Evolutionary conservation across 1,284 basidiomycete genomes (phyloP), one percentile per base, ranked within the genome.

Genomic region (Ceratobasidium sp.): DNA sequence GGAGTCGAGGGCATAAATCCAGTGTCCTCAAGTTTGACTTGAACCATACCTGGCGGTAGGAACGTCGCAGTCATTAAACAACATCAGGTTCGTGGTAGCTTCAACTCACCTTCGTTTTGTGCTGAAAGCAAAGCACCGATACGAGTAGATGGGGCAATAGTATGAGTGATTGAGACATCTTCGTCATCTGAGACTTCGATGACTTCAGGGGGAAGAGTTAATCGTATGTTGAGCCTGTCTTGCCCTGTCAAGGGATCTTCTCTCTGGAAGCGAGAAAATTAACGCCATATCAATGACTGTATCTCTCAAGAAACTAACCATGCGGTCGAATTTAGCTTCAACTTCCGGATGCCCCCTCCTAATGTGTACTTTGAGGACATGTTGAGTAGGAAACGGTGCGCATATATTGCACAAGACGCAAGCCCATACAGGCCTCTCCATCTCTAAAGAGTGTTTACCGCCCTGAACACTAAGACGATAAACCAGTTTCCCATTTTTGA

Each of bases 341-440:
- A 57, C 65, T 16, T 57, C 36, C 5, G 53, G 65, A 34, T 69
- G 65, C 9, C 52, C 65, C 10, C 65, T 52, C 26, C 52, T 23
- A 23, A 57, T 26, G 30, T 69, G 65, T 18, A 58, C 65, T 46
- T 53, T 52, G 3, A 69, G 53, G 1, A 69, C 32, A 16, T 69
- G 65, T 43, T 32, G 53, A 14, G 52, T 58, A 10, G 65, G 65
- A 30, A 69, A 69, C 14, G 65, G 52, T 43, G 65, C 65, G 65
- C 65, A 69, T 69, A 69, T 46, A 69, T 28, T 58, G 34, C 65
- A 69, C 16, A 69, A 43, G n/a, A 50, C 41, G n/a, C 65, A 69
- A 32, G 53, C 53, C 65, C 65, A 69, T 10, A 41, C 23, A 12
- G 43, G 36, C 23, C 30, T 55, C 4, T 41, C 34, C 41, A 45